A percentile compares a stretch with the other conserved stretches of the same genome.
Conservation (phyloP, 352 stramenopile genomes). For the Phytophthora megakarya region DNA sequence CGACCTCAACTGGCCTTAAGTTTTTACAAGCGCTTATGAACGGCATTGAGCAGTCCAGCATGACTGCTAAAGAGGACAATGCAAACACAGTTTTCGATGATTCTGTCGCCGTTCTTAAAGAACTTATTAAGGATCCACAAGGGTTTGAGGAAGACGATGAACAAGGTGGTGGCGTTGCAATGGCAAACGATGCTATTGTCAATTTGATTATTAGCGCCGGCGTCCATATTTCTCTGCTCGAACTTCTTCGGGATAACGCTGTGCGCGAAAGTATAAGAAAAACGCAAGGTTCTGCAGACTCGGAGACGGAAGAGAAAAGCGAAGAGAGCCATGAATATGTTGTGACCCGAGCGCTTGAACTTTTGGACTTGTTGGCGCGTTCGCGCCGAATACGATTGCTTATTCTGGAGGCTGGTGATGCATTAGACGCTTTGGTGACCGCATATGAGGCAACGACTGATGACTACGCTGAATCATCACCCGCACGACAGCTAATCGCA, state of each 20-base stretch:
- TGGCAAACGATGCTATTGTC: conserved; percentile 60
- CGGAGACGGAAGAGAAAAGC: conserved; percentile 20
- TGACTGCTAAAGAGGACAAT: conserved; percentile 21
- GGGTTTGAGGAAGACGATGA: conserved; percentile 34
- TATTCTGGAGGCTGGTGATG: conserved; percentile 64
- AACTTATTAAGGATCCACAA: conserved; percentile 51
- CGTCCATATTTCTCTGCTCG: conserved; percentile 70
- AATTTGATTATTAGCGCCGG: conserved; percentile 73
- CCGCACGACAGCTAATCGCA: conserved; percentile 46
- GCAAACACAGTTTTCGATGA: conserved; percentile 63
- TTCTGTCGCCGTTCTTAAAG: conserved; percentile 60
- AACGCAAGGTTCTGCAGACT: conserved; percentile 15
- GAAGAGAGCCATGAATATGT: conserved; percentile 39
- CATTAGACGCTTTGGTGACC: conserved; percentile 56
- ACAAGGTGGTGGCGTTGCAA: conserved; percentile 38
- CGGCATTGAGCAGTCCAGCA: conserved; percentile 52
- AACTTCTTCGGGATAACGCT: conserved; percentile 53
- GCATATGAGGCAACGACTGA: conserved; percentile 56
- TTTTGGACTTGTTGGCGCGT: conserved; percentile 57
- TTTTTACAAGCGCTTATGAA: conserved; percentile 72
- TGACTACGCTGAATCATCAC: conserved; percentile 42
- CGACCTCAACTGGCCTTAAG: conserved; percentile 58
- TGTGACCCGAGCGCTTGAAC: conserved; percentile 43
- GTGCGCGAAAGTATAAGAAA: conserved; percentile 30
- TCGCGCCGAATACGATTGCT: conserved; percentile 72